Base-by-base conservation (phyloP, 2,329 filamentous ascomycete genomes). In the Emericellopsis cladophorae region DNA sequence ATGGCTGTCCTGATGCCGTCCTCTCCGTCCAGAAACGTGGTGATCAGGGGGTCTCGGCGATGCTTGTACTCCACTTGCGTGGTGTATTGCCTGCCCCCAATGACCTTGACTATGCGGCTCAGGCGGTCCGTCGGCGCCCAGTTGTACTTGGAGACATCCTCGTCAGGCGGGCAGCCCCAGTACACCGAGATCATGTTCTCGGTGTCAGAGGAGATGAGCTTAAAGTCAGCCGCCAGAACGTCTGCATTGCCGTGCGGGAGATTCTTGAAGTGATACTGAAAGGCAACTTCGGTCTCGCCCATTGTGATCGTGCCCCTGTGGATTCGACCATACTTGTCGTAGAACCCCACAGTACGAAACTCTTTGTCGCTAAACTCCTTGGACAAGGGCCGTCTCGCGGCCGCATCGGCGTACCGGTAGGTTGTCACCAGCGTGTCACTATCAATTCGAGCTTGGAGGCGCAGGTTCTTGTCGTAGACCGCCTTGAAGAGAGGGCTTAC, bases 51-150 rank as follows among this genome's bases (percentile, higher is more conserved):
- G 41, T 63, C 58, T n/a, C 57, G 52, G 9, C 58, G 54, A 40
- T 63, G 60, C 26, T 53, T 51, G 40, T 62, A 62, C 29, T 56
- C 51, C 42, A 51, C 49, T 31, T 52, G 51, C 4, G 56, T 59
- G n/a, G 53, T 50, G 39, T 56, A 55, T 6, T 47, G 49, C 40
- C 50, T 49, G 12, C 44, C 43, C 15, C 40, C 49, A 10, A 54
- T 48, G 12, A 48, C 47, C 40, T 50, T 53, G n/a, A 59, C 54
- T 7, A 62, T 47, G 14, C 54, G 54, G 43, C 53, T 55, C 22
- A 62, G 50, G n/a, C 53, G 54, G 31, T 61, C 55, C 10, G 57
- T 58, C 1, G 57, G 56, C 5, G 55, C 49, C 57, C 58, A 60
- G 42, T 56, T 48, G 40, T 53, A 50, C n/a, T 53, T 50, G 6